A percentile compares a stretch with the other conserved stretches of the same genome.
Conservation (phyloP, 257 asterid species). For the Nicotiana attenuata region DNA sequence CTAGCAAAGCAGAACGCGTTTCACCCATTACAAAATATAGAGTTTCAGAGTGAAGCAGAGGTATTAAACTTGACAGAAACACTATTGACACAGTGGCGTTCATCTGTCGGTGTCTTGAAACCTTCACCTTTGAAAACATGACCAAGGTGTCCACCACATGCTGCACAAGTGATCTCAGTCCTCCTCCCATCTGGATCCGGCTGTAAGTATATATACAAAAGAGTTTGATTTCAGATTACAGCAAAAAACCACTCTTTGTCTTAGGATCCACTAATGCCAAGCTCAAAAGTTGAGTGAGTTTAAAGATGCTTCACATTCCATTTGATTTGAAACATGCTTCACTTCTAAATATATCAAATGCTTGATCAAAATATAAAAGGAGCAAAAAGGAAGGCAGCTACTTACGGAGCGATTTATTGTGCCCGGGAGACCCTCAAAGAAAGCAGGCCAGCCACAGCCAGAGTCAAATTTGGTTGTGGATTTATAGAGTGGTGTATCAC, state of each 20-base stretch:
- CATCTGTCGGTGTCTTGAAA: constrained; percentile 49
- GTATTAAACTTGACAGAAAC: constrained; percentile 57
- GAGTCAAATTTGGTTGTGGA: constrained; percentile 74
- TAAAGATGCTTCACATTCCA: too few species aligned
- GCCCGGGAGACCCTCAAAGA: constrained; percentile 70
- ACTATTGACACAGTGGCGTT: constrained; percentile 81
- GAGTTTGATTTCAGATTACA: not conserved
- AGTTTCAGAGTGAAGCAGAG: not conserved
- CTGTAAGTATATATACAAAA: constrained; percentile 19
- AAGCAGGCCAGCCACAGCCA: constrained; percentile 91
- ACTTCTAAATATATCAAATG: too few species aligned
- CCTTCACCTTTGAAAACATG: constrained; percentile 84
- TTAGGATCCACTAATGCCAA: too few species aligned
- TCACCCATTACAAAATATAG: not conserved
- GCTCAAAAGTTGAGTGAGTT: too few species aligned
- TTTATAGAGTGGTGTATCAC: constrained; percentile 63
- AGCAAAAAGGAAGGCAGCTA: not conserved
- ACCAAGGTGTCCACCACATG: constrained; percentile 74
- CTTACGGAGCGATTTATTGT: constrained; percentile 61
- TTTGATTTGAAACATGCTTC: too few species aligned
- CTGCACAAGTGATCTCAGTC: constrained; percentile 75
- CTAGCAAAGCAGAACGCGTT: not conserved
- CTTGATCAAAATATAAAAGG: not conserved
- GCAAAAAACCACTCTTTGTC: too few species aligned
- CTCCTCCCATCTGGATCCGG: constrained; percentile 83